Evolutionary conservation across 306 rosid genomes (phyloP), one percentile per base, ranked within the genome.

Genomic region (Vigna radiata): DNA sequence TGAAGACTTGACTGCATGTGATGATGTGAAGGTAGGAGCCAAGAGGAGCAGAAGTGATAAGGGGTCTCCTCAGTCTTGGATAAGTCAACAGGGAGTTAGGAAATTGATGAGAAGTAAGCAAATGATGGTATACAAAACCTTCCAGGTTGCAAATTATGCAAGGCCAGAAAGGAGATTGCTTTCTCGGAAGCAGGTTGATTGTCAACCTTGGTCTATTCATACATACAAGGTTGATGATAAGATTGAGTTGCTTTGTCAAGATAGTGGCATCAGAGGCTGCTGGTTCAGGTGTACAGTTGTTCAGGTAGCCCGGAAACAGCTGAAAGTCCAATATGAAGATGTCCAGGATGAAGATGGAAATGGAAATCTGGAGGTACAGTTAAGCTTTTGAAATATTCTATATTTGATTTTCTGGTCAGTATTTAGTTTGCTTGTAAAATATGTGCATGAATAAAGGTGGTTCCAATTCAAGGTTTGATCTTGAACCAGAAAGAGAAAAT

Each of bases 221-320:
- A 59, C 49, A 6, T 90, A 84, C 81, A 83, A 91, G 79, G 87
- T 89, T 80, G 86, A 88, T 65, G 92, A 89, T 81, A 91, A 90
- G 88, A 86, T 95, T 82, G 99, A 95, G 87, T 69, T 92, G 80
- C 91, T 95, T 63, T 92, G 97, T 89, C 99, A 92, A 84, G 99
- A 95, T 83, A 95, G 99, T 73, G 99, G 99, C 84, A 95, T 95
- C 82, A 86, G 97, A 78, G 99, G 99, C 77, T 95, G 99, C 88
- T 95, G 99, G 99, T 95, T 95, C 86, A 89, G 97, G 81, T 95
- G 99, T 85, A 90, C 88, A 7, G 84, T 95, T 41, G 58, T 88
- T 87, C 89, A 87, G 79, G 78, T 86, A 60, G 87, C 97, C 10
- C 86, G 85, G 80, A 95, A 92, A 68, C 92, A 88, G 78, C 69